phyloP scores from a whole-genome alignment of 1,284 basidiomycete species.

The Pisolithus thermaeus region DNA sequence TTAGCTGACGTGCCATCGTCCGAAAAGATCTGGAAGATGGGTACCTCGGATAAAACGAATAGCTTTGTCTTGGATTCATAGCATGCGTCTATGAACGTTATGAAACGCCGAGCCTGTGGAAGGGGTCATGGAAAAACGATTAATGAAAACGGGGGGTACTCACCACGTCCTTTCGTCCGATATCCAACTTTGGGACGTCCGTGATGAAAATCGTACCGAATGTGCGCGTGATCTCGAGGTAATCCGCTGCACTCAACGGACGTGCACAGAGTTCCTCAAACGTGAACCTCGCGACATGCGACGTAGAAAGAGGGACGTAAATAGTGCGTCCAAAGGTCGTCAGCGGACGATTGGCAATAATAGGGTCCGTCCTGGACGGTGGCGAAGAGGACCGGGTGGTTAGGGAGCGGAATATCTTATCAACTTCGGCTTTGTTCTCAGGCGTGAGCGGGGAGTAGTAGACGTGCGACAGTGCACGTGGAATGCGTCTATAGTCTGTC shows the following conservation, averaged over 20 bases:
- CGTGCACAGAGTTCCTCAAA: constrained; percentile 88
- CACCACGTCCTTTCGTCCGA: constrained; percentile 86
- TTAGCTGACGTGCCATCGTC: constrained; percentile 48
- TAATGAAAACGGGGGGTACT: not conserved
- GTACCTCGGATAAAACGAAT: constrained; percentile 86
- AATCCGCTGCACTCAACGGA: constrained; percentile 92
- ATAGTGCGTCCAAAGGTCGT: constrained; percentile 88
- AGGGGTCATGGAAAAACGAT: not conserved
- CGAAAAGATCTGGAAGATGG: constrained; percentile 83
- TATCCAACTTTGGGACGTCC: constrained; percentile 84
- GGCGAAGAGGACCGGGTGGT: constrained; percentile 40
- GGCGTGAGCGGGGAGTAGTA: constrained; percentile 80
- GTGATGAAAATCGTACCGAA: constrained; percentile 88
- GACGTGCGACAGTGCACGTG: constrained; percentile 85
- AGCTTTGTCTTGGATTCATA: constrained; percentile 93
- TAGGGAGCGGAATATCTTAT: constrained; percentile 78
- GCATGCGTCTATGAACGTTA: constrained; percentile 96
- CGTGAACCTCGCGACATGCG: constrained; percentile 77
- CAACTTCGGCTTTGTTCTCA: constrained; percentile 63
- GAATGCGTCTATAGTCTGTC: constrained; percentile 88
- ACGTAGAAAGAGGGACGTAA: constrained; percentile 73
- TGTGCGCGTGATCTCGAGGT: constrained; percentile 86
- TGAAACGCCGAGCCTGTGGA: constrained; percentile 82
- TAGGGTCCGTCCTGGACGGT: constrained; percentile 37
- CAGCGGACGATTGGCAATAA: constrained; percentile 63